A percentile compares a stretch with the other conserved stretches of the same genome.
Evolutionary conservation across 2,329 filamentous ascomycete species (phyloP).

Genomic region (Neofusicoccum ribis): DNA sequence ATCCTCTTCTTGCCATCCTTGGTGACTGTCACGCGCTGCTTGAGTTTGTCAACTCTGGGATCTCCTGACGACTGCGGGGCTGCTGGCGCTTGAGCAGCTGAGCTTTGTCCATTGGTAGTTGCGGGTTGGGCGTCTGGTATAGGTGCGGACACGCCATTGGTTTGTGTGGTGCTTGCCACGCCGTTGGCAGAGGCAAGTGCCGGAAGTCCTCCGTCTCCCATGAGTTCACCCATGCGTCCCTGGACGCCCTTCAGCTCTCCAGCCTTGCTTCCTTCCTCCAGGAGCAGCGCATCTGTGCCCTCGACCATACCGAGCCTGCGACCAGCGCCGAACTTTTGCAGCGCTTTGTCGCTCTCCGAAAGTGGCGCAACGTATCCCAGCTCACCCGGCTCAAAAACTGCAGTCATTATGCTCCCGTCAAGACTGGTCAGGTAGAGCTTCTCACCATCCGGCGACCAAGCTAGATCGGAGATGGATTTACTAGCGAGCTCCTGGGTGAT

Average conservation of each 20-base stretch:
- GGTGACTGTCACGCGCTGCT: constrained; percentile 88
- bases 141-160: constrained; percentile 45
- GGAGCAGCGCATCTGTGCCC: constrained; percentile 80
- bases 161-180: constrained; percentile 37
- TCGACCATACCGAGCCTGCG: constrained; percentile 90
- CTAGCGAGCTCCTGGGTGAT: constrained; percentile 84
- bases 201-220: constrained; percentile 66
- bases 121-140: constrained; percentile 25
- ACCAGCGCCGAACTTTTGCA: constrained; percentile 89
- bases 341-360: constrained; percentile 86
- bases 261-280: constrained; percentile 90
- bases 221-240: constrained; percentile 95
- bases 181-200: constrained; percentile 57
- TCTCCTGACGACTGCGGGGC: constrained; percentile 44
- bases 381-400: constrained; percentile 82
- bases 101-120: constrained; percentile 51
- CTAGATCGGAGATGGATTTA: constrained; percentile 91
- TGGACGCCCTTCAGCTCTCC: constrained; percentile 88
- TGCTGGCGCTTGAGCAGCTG: constrained; percentile 32
- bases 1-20: constrained; percentile 98
- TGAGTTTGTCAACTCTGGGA: constrained; percentile 68
- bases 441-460: constrained; percentile 91
- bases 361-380: constrained; percentile 83
- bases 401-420: constrained; percentile 82
- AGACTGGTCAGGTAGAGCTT: constrained; percentile 83